phyloP scores from a whole-genome alignment of 441 rosid genomes.

The Flueggea neowawraea region DNA sequence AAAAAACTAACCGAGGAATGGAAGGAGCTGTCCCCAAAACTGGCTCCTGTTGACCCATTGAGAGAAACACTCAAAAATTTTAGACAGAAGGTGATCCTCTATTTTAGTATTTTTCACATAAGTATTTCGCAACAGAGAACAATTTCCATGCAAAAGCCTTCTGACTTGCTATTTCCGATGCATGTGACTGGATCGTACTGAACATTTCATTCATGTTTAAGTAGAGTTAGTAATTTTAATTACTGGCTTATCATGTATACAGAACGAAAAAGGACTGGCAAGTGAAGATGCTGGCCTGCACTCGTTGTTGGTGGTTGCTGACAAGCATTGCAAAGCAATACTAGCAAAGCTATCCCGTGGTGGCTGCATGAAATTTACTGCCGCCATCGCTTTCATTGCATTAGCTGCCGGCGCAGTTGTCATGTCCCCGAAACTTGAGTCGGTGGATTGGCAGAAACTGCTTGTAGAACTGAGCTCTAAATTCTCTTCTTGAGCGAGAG shows the following conservation, averaged over 20 bases:
- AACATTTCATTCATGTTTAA: constrained; percentile 15
- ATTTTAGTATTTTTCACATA: background rate
- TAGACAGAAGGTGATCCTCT: constrained; percentile 58
- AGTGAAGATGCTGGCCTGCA: constrained; percentile 31
- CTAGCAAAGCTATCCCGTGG: constrained; percentile 39
- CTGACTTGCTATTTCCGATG: too few species aligned
- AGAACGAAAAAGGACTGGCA: constrained; percentile 68
- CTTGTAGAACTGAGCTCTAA: constrained; percentile 26
- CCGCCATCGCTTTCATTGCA: constrained; percentile 30
- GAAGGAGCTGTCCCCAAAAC: constrained; percentile 50
- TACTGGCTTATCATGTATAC: constrained; percentile 3
- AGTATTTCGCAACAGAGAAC: too few species aligned
- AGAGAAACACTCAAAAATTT: constrained; percentile 53
- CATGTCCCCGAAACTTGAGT: constrained; percentile 32
- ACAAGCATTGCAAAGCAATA: constrained; percentile 62
- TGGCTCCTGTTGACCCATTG: constrained; percentile 46
- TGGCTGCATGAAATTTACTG: constrained; percentile 44
- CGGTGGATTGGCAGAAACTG: constrained; percentile 42
- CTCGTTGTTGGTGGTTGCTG: constrained; percentile 47
- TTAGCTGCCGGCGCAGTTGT: constrained; percentile 51
- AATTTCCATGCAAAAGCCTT: too few species aligned
- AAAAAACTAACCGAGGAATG: constrained; percentile 62
- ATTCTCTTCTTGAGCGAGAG: constrained; percentile 4
- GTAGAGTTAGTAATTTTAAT: constrained; percentile 22
- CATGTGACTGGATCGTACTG: too few species aligned